These are phyloP conservation scores for Stygiomarasmius scandens DNA, from an alignment of 1,284 basidiomycete species.

Conservation along the genomic window DNA sequence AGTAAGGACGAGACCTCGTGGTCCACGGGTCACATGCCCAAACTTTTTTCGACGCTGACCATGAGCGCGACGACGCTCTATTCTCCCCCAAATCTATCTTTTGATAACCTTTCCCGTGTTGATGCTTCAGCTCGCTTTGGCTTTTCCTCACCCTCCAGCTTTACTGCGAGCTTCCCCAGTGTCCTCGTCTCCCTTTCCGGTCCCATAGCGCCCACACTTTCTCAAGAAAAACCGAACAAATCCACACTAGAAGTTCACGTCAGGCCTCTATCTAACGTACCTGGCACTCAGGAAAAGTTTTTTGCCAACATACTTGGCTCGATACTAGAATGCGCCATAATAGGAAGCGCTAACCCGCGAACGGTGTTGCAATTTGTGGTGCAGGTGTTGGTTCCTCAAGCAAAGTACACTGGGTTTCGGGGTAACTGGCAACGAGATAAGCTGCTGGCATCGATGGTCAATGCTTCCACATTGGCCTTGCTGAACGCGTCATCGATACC, in stretches of 20 bases:
- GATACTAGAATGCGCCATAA: constrained; percentile 58
- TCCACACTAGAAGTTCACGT: constrained; percentile 72
- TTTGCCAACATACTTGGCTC: constrained; percentile 53
- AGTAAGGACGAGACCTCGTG: too few relatives aligned
- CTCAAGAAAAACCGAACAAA: constrained; percentile 67
- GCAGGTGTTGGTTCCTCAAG: constrained; percentile 51
- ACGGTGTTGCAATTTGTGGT: constrained; percentile 72
- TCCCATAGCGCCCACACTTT: constrained; percentile 71
- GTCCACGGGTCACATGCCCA: too few relatives aligned
- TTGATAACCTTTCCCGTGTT: constrained; percentile 56
- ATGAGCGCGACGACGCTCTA: too few relatives aligned
- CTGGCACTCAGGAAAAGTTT: constrained; percentile 68
- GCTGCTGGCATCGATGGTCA: constrained; percentile 63
- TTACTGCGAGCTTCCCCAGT: constrained; percentile 42
- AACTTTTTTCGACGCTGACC: too few relatives aligned
- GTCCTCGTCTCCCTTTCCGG: constrained; percentile 73
- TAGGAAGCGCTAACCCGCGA: constrained; percentile 66
- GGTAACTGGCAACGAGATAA: constrained; percentile 23
- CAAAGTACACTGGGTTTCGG: constrained; percentile 13
- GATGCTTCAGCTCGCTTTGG: constrained; percentile 70
- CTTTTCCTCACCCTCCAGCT: constrained; percentile 37
- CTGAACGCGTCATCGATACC: constrained; percentile 69
- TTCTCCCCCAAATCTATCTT: constrained; percentile 4
- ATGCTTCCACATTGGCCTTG: constrained; percentile 67
- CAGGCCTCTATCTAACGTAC: constrained; percentile 65